Evolutionary conservation across 2,329 filamentous ascomycete species (phyloP), one percentile per base, ranked within the genome.

Genomic region (Botrytis medusae): DNA sequence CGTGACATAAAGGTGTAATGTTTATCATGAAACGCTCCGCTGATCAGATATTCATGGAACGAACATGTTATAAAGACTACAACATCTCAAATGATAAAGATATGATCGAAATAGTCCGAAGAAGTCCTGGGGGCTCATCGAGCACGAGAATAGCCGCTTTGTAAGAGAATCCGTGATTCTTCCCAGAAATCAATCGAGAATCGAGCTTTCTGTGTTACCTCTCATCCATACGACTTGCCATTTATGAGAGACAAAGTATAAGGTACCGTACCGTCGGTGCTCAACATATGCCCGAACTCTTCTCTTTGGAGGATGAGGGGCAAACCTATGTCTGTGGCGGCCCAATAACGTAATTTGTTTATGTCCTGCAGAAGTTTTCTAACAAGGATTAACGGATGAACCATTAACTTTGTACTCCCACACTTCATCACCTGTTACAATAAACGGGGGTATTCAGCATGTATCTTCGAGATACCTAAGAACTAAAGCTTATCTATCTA

Each of bases 281-380:
- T 57, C 16, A 54, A 42, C 25, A 57, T 42, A 68, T 51, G 64
- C 40, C n/a, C 54, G n/a, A 29, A 67, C 46, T 32, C 40, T 32
- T 64, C 40, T 46, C n/a, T 25, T 44, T 64, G 61, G 61, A 46
- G n/a, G 46, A 67, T 54, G 34, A 67, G 64, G 14, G 48, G n/a
- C 34, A 68, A 32, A 32, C 34, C 10, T 42, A 37, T 34, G 37
- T 57, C 48, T 22, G 37, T 42, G 65, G 48, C 64, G 18, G 57
- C 20, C 48, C 64, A 68, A 54, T 57, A 57, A 68, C 18, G n/a
- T 42, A 57, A 68, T 68, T 42, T 68, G n/a, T 57, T 68, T 42
- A 68, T 57, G 48, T 32, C 65, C 48, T 68, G 65, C 65, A 68
- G 65, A 48, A 68, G 48, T 14, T 32, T 57, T 68, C 37, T 57